These are phyloP conservation scores for Arthrobotrys megalospora DNA, from an alignment of 2,329 filamentous ascomycete genomes.

Conservation along the genomic window DNA sequence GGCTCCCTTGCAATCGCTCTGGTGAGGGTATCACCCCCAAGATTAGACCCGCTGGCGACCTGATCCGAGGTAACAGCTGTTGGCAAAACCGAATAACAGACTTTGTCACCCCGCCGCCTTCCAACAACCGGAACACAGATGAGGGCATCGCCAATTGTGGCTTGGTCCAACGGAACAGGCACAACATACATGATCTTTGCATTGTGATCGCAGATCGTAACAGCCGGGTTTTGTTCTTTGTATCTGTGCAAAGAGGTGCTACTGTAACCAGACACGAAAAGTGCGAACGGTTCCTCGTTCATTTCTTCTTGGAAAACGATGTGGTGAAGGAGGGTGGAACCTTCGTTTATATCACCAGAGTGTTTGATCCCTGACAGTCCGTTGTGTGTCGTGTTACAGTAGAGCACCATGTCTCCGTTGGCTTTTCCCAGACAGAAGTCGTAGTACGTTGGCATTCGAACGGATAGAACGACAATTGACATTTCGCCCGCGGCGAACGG, in stretches of 20 bases:
- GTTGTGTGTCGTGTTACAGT: conserved; percentile 39
- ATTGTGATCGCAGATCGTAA: conserved; percentile 47
- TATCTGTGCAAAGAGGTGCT: conserved; percentile 41
- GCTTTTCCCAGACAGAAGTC: conserved; percentile 64
- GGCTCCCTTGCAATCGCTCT: conserved; percentile 58
- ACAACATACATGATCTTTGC: conserved; percentile 64
- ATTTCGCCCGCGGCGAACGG: conserved; percentile 61
- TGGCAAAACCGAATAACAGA: conserved; percentile 64
- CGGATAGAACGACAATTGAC: conserved; percentile 63
- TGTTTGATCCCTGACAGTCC: conserved; percentile 63
- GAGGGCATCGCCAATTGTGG: conserved; percentile 64
- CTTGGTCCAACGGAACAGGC: conserved; percentile 64
- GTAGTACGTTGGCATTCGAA: conserved; percentile 63
- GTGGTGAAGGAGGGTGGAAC: conserved; percentile 61
- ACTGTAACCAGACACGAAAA: conserved; percentile 64
- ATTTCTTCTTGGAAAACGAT: conserved; percentile 56
- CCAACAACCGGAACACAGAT: conserved; percentile 64
- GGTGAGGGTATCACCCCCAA: conserved; percentile 52
- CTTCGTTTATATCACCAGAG: conserved; percentile 63
- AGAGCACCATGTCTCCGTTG: conserved; percentile 62
- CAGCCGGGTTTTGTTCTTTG: conserved; percentile 50
- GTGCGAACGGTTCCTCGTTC: conserved; percentile 60
- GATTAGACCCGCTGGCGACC: conserved; percentile 57
- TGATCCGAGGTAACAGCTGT: conserved; percentile 62
- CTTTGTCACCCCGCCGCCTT: conserved; percentile 62